phyloP scores from a whole-genome alignment of 108 stramenopile species.

The Nannochloropsis granulata region DNA sequence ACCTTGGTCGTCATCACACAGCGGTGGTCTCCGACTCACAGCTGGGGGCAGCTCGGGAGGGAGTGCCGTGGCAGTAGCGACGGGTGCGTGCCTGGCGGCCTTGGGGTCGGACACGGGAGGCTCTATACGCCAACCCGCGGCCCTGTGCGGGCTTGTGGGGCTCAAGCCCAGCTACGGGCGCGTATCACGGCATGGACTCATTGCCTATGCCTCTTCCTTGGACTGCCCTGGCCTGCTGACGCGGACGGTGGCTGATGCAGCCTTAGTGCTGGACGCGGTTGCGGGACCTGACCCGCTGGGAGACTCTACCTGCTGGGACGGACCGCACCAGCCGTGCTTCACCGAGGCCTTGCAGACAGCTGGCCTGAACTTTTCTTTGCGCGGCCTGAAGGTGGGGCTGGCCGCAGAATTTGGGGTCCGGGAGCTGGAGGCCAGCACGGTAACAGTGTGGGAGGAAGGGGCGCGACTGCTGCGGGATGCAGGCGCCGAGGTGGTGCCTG shows the following conservation, averaged over 20 bases:
- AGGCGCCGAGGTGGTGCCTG: neutral
- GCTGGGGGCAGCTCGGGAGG: conserved; percentile 80
- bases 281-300: conserved; percentile 18
- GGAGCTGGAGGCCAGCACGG: conserved; percentile 42
- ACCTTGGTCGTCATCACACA: neutral
- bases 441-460: neutral
- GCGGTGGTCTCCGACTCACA: conserved; percentile 14
- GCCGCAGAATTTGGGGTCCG: conserved; percentile 56
- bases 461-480: neutral
- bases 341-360: neutral
- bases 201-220: conserved; percentile 71
- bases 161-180: conserved; percentile 80
- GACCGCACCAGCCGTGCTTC: conserved; percentile 25
- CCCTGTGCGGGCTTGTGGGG: conserved; percentile 74
- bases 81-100: conserved; percentile 52
- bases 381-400: conserved; percentile 56
- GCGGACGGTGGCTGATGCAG: conserved; percentile 29
- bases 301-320: neutral
- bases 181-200: conserved; percentile 67
- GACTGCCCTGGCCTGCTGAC: conserved; percentile 74
- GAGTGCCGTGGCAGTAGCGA: conserved; percentile 62
- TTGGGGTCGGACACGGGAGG: conserved; percentile 88
- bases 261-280: neutral
- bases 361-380: conserved; percentile 15
- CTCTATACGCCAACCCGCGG: conserved; percentile 70